These are phyloP conservation scores for Neurospora sp. DNA, from an alignment of 495 filamentous ascomycete species.

Conservation along the genomic window DNA sequence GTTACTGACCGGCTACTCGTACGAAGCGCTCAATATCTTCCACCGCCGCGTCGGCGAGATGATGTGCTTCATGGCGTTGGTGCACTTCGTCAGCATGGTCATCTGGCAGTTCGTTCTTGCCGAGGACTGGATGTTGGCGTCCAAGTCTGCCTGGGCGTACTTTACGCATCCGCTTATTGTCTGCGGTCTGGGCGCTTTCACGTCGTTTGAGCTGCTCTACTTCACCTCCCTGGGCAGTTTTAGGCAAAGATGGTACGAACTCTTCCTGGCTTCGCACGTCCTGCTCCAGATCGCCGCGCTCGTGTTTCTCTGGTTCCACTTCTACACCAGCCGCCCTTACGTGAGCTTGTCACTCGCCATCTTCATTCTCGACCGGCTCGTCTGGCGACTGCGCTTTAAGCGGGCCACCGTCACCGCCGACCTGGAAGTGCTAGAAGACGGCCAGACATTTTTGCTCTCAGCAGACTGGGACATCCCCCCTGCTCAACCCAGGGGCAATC, in stretches of 20 bases:
- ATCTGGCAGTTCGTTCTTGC: constrained; percentile 29
- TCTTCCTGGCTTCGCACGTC: constrained; percentile 32
- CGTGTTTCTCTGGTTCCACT: constrained; percentile 46
- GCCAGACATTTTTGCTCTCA: constrained; percentile 39
- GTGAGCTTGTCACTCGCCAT: constrained; percentile 27
- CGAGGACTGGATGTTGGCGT: constrained; percentile 15
- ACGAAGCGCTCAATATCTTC: constrained; percentile 54
- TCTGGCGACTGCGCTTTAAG: constrained; percentile 44
- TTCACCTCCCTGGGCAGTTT: constrained; percentile 25
- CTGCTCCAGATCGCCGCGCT: constrained; percentile 42
- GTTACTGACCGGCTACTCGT: constrained; percentile 49
- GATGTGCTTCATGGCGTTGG: constrained; percentile 22
- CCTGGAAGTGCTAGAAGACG: constrained; percentile 28
- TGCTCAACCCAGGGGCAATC: background rate
- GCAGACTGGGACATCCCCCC: constrained; percentile 22
- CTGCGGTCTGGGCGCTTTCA: constrained; percentile 25
- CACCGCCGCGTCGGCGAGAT: constrained; percentile 30
- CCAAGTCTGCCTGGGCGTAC: constrained; percentile 8
- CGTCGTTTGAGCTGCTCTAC: constrained; percentile 52
- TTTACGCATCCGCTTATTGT: constrained; percentile 26
- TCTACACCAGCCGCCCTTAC: constrained; percentile 19
- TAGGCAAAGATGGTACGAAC: constrained; percentile 21
- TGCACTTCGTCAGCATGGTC: constrained; percentile 31
- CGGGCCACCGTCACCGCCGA: constrained; percentile 31
- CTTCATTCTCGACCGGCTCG: constrained; percentile 47